A percentile compares a stretch with the other conserved stretches of the same genome.
phyloP scores from a whole-genome alignment of 2,329 filamentous ascomycete genomes.

The Trichoderma sp. region DNA sequence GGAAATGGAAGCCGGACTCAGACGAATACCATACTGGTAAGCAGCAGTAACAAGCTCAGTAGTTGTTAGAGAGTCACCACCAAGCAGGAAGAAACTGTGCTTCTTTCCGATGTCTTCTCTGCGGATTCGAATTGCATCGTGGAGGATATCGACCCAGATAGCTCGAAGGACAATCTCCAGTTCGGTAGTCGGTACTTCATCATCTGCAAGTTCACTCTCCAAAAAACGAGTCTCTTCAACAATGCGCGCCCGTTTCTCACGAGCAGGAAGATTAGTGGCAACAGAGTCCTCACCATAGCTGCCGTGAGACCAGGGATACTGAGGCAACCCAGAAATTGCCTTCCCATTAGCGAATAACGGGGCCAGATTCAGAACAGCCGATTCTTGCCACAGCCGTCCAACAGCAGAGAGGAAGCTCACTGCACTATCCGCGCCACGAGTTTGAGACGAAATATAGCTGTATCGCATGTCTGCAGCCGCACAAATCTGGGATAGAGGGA shows the following conservation, averaged over 20 bases:
- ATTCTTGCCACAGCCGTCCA: constrained; percentile 18
- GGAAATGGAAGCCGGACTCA: neutral
- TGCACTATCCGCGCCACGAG: neutral
- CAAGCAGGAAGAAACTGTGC: constrained; percentile 16
- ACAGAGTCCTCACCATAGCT: neutral
- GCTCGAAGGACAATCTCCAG: constrained; percentile 16
- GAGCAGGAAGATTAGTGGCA: neutral
- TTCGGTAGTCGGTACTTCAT: constrained; percentile 9
- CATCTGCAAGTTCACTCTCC: constrained; percentile 2
- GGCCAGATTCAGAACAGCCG: neutral
- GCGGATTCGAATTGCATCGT: neutral
- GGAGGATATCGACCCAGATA: constrained; percentile 9
- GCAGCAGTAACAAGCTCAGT: constrained; percentile 16
- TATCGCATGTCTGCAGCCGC: neutral
- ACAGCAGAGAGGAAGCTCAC: constrained; percentile 14
- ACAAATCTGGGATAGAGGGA: constrained; percentile 27
- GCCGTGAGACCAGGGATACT: constrained; percentile 15
- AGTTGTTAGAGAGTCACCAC: constrained; percentile 11
- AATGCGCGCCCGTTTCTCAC: constrained; percentile 9
- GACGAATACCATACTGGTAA: constrained; percentile 12
- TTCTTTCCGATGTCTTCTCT: constrained; percentile 13
- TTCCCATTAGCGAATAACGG: constrained; percentile 12
- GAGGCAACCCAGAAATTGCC: constrained; percentile 16
- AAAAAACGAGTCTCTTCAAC: neutral
- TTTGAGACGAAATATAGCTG: constrained; percentile 17